Evolutionary conservation across 176 grass and related monocot genomes (phyloP).

Genomic region (Oryza nivara): DNA sequence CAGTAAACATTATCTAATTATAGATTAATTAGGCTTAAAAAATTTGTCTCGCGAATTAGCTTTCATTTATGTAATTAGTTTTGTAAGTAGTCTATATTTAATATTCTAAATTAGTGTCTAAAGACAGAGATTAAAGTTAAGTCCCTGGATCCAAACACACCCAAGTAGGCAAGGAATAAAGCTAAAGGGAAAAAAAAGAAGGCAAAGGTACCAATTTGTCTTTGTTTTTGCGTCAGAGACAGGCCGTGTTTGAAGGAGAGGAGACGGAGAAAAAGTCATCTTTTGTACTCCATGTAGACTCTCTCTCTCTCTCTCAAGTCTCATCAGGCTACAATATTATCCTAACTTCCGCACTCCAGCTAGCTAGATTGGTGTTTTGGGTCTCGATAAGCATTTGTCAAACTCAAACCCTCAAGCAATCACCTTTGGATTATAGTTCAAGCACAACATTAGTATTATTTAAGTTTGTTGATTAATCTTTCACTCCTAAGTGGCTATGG

Average conservation of each 20-base stretch:
- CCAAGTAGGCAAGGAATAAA: conserved; percentile 12
- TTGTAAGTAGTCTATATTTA: no score
- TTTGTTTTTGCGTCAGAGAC: conserved; percentile 35
- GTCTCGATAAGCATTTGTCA: conserved; percentile 32
- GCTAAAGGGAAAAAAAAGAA: background rate
- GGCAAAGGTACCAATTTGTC: background rate
- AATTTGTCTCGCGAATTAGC: no score
- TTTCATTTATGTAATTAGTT: no score
- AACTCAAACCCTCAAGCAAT: background rate
- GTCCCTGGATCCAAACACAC: no score
- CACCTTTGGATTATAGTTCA: background rate
- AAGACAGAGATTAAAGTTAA: no score
- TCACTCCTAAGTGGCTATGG: background rate
- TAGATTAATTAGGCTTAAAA: no score
- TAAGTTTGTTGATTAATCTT: background rate
- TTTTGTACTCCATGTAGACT: conserved; percentile 1
- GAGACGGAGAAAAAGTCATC: conserved; percentile 5
- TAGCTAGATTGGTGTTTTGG: background rate
- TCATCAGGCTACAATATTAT: background rate
- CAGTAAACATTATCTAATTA: no score
- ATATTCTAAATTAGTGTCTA: no score
- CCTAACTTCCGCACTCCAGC: background rate
- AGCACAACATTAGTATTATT: background rate
- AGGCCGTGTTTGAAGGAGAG: conserved; percentile 43
- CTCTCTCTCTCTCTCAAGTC: background rate